Evolutionary conservation across 352 stramenopile genomes (phyloP).

Genomic region (Phytophthora hibernalis): DNA sequence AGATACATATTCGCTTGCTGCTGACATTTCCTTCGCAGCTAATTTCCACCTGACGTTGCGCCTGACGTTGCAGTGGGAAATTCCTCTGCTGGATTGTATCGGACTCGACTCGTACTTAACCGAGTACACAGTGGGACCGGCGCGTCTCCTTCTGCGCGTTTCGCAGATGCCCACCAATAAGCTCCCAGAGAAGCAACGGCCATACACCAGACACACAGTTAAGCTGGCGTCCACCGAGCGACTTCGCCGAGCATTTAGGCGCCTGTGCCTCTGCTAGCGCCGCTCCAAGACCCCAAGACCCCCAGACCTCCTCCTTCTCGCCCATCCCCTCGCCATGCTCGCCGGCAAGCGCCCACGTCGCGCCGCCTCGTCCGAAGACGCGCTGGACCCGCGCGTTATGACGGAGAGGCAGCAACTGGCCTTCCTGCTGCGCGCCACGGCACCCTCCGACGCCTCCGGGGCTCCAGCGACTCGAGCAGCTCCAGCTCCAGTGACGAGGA

Average conservation of each 20-base stretch:
- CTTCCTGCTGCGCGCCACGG: conserved; percentile 81
- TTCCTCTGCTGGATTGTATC: conserved; percentile 23
- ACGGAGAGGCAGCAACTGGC: conserved; percentile 86
- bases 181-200: conserved; percentile 32
- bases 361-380: conserved; percentile 33
- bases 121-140: conserved; percentile 19
- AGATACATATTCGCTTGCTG: too few relatives aligned
- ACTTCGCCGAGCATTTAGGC: conserved; percentile 35
- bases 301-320: neutral
- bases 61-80: too few relatives aligned
- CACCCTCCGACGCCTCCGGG: conserved; percentile 52
- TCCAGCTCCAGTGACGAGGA: conserved; percentile 45
- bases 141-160: conserved; percentile 36
- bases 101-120: conserved; percentile 41
- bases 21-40: too few relatives aligned
- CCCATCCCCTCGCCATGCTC: conserved; percentile 22
- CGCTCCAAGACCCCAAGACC: neutral
- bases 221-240: conserved; percentile 40
- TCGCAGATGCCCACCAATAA: conserved; percentile 34
- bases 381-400: conserved; percentile 73
- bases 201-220: conserved; percentile 28
- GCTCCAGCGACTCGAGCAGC: conserved; percentile 37
- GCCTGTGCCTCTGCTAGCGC: conserved; percentile 19
- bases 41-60: too few relatives aligned
- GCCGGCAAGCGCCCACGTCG: conserved; percentile 40